phyloP scores from a whole-genome alignment of 2,329 filamentous ascomycete species.

The Huntiella abstrusa region DNA sequence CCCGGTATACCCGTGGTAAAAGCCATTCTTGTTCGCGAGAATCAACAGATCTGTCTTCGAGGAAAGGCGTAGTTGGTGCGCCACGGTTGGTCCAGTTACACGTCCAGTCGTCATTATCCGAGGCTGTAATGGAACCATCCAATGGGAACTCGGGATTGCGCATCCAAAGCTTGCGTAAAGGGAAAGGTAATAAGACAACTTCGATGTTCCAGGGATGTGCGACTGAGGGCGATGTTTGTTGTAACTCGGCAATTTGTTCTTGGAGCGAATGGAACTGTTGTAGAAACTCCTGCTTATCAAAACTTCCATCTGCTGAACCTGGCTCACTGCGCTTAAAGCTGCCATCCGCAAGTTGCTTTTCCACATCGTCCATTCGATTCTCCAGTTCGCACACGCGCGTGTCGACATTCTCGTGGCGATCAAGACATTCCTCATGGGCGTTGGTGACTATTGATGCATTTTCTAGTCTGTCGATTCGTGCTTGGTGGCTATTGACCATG shows the following conservation, averaged over 20 bases:
- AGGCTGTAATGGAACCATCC: constrained; percentile 16
- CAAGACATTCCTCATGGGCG: constrained; percentile 49
- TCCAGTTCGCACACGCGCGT: constrained; percentile 52
- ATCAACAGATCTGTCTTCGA: constrained; percentile 28
- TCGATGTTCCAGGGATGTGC: constrained; percentile 54
- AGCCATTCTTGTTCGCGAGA: constrained; percentile 40
- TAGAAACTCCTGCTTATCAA: constrained; percentile 27
- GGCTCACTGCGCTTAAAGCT: constrained; percentile 27
- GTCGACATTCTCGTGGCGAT: constrained; percentile 48
- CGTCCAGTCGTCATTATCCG: constrained; percentile 33
- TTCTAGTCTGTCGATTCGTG: constrained; percentile 50
- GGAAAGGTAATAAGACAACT: constrained; percentile 57
- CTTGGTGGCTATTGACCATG: constrained; percentile 40
- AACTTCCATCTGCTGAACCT: constrained; percentile 22
- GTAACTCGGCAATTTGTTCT: constrained; percentile 34
- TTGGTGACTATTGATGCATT: constrained; percentile 43
- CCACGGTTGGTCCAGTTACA: constrained; percentile 20
- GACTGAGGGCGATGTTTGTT: constrained; percentile 33
- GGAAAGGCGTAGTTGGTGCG: constrained; percentile 26
- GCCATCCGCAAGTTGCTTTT: constrained; percentile 21
- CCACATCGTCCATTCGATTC: constrained; percentile 39
- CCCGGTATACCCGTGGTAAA: constrained; percentile 47
- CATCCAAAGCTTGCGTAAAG: constrained; percentile 36
- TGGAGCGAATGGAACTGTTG: constrained; percentile 31
- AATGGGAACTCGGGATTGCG: constrained; percentile 28